A percentile compares a stretch with the other conserved stretches of the same genome.
Evolutionary conservation across 2,329 filamentous ascomycete genomes (phyloP).

Genomic region (Xylariomycetidae sp.): DNA sequence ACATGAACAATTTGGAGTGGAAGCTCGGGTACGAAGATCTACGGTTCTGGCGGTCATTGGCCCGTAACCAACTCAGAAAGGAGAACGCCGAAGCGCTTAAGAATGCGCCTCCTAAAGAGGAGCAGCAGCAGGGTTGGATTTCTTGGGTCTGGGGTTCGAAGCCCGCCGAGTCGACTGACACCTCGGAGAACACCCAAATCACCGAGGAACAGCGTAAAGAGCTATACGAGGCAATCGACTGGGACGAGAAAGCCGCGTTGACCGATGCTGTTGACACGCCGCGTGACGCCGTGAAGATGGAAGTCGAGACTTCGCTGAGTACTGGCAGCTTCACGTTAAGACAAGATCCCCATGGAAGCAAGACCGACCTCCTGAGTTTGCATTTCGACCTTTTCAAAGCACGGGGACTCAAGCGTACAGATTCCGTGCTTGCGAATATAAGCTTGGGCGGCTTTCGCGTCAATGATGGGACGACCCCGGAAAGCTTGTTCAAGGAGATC

Average conservation of each 20-base stretch:
- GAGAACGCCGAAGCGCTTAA: constrained; percentile 89
- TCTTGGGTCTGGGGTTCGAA: constrained; percentile 89
- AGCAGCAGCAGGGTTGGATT: constrained; percentile 78
- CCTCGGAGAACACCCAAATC: constrained; percentile 76
- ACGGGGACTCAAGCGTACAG: constrained; percentile 81
- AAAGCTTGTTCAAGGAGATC: constrained; percentile 89
- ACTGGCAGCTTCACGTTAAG: constrained; percentile 95
- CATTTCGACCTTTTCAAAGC: constrained; percentile 94
- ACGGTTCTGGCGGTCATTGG: constrained; percentile 92
- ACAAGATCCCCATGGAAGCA: constrained; percentile 71
- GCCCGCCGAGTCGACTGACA: constrained; percentile 48
- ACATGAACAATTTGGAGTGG: constrained; percentile 71
- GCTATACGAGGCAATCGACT: constrained; percentile 95
- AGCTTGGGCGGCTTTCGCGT: constrained; percentile 89
- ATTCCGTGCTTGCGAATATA: constrained; percentile 82
- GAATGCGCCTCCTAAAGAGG: constrained; percentile 42
- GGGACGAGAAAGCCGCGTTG: constrained; percentile 91
- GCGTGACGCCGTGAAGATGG: constrained; percentile 84
- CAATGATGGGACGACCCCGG: constrained; percentile 90
- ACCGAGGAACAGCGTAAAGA: constrained; percentile 95
- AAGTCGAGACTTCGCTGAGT: constrained; percentile 86
- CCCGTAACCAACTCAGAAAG: constrained; percentile 89
- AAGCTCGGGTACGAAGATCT: constrained; percentile 93
- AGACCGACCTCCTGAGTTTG: constrained; percentile 76
- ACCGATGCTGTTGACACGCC: constrained; percentile 85